These are phyloP conservation scores for Tetrapisispora iriomotensis DNA, from an alignment of 805 yeast species.

Conservation along the genomic window DNA sequence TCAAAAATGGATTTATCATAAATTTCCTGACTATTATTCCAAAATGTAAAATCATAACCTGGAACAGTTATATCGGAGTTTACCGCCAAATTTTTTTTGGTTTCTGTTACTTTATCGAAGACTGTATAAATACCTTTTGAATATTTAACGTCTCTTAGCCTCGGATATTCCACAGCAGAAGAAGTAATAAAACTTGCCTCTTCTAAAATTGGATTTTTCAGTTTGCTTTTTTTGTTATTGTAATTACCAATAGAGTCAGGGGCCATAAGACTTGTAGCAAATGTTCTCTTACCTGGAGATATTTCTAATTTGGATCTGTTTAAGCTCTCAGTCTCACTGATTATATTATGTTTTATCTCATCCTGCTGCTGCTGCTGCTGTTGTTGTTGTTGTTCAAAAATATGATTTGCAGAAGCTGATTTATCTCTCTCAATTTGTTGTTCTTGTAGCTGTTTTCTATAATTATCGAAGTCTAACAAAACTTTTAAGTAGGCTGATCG, in stretches of 20 bases:
- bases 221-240: neutral
- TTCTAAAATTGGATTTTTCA: neutral
- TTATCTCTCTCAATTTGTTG: neutral
- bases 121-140: constrained; percentile 44
- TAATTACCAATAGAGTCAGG: constrained; percentile 25
- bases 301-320: too few species aligned
- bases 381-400: neutral
- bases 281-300: neutral
- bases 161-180: constrained; percentile 35
- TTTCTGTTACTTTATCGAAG: constrained; percentile 40
- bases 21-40: constrained; percentile 34
- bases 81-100: constrained; percentile 32
- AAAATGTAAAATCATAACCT: constrained; percentile 34
- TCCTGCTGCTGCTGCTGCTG: too few species aligned
- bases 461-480: constrained; percentile 26
- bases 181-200: constrained; percentile 28
- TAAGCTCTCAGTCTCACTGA: too few species aligned
- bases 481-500: constrained; percentile 48
- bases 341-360: too few species aligned
- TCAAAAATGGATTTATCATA: constrained; percentile 33
- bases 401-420: neutral
- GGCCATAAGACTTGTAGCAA: neutral
- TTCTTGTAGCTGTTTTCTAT: constrained; percentile 3
- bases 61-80: constrained; percentile 30
- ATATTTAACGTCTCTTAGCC: constrained; percentile 38